Percentiles rank a stretch among this genome's conserved stretches.
Evolutionary conservation across 345 rosid species (phyloP).

Genomic region (Conringia planisiliqua): DNA sequence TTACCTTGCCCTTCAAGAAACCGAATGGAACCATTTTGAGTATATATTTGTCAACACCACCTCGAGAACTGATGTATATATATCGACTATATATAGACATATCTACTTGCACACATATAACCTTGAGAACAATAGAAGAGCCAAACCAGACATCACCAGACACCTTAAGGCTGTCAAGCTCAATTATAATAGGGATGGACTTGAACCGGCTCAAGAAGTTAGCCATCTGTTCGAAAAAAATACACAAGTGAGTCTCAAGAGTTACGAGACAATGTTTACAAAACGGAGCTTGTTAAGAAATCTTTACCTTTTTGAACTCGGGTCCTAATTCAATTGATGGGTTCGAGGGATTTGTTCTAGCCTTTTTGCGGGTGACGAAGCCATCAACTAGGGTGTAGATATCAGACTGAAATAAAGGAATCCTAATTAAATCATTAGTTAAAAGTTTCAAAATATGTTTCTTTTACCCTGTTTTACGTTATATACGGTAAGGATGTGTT

Average conservation of each 20-base stretch:
- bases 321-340: slow-evolving; percentile 89
- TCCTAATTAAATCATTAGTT: neutral
- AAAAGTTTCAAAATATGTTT: neutral
- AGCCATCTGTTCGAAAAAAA: slow-evolving; percentile 46
- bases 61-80: neutral
- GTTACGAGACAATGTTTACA: neutral
- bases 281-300: neutral
- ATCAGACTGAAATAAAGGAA: slow-evolving; percentile 56
- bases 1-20: slow-evolving; percentile 66
- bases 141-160: slow-evolving; percentile 93
- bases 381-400: slow-evolving; percentile 78
- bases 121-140: slow-evolving; percentile 68
- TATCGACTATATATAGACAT: neutral
- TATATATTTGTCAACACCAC: neutral
- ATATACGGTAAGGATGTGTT: neutral
- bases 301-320: slow-evolving; percentile 79
- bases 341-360: slow-evolving; percentile 69
- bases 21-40: neutral
- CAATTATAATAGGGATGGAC: slow-evolving; percentile 83
- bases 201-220: slow-evolving; percentile 79
- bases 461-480: neutral
- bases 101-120: slow-evolving; percentile 36
- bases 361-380: slow-evolving; percentile 57
- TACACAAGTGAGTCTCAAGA: neutral
- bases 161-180: slow-evolving; percentile 84